Evolutionary conservation across 2,329 filamentous ascomycete genomes (phyloP), one percentile per base, ranked within the genome.

Genomic region (Calonectria multiphialidica): DNA sequence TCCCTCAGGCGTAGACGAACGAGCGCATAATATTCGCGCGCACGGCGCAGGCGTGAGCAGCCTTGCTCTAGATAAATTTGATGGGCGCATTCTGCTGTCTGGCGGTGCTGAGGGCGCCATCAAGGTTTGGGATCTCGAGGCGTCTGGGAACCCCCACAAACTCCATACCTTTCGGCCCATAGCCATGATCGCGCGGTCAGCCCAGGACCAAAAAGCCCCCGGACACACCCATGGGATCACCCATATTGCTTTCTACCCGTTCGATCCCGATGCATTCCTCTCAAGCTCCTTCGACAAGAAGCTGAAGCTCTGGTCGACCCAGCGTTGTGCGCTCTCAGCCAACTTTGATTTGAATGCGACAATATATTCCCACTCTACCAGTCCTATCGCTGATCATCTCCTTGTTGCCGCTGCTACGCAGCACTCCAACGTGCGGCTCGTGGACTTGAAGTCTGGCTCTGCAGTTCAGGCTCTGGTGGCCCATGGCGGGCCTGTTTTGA

Each of bases 371-470:
- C 95, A 98, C 82, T 91, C 94, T 0, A 88, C 94, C 30, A 98
- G 95, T 1, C 89, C 92, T 49, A 86, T 96, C 70, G 90, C 95
- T 68, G 86, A 90, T 65, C 89, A 95, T 79, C 87, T 98, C 0
- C 89, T 98, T 5, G 94, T 98, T 12, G 95, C 96, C 12, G 97
- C 95, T 79, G 96, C 94, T 0, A 97, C 95, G 0, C 95, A 97
- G 75, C 92, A 97, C 80, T 94, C 95, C 8, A 89, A 94, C 30
- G 93, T 98, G 16, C 92, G 95, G 18, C 90, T 98, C 8, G 91
- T 98, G 7, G 96, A 98, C 81, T 88, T 98, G 40, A 93, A 94
- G 65, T 96, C 95, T 1, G 95, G 95, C 2, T 90, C 95, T 18
- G 83, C 84, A 59, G 92, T 93, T 1, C 93, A 95, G 80, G 91